Evolutionary conservation across 306 rosid species (phyloP).

Genomic region (Ormosia emarginata): DNA sequence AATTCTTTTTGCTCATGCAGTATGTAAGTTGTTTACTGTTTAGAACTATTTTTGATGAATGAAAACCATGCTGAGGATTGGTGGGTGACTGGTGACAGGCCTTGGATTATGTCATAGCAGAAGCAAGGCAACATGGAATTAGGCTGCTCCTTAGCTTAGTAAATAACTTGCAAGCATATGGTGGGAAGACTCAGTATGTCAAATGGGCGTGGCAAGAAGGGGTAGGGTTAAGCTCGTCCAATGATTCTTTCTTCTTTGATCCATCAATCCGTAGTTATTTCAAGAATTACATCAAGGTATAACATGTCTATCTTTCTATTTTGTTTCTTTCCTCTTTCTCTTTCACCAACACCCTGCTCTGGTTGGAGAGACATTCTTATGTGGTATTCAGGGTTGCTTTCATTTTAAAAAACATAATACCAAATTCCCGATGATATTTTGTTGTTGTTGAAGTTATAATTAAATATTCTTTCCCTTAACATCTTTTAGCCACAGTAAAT

Average conservation of each 20-base stretch:
- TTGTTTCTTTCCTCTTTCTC: neutral
- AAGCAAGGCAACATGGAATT: constrained; percentile 73
- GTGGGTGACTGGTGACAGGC: constrained; percentile 78
- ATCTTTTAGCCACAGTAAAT: neutral
- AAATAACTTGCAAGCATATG: constrained; percentile 85
- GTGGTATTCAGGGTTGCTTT: neutral
- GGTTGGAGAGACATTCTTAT: neutral
- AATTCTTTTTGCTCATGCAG: neutral
- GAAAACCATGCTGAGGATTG: constrained; percentile 11
- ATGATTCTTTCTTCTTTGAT: constrained; percentile 97
- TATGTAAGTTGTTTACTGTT: neutral
- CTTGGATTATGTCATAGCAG: constrained; percentile 88
- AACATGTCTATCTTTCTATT: neutral
- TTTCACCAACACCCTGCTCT: neutral
- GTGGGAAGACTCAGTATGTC: constrained; percentile 96
- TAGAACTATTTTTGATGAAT: constrained; percentile 10
- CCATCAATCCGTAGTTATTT: constrained; percentile 81
- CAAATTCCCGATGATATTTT: neutral
- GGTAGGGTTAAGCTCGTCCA: constrained; percentile 80
- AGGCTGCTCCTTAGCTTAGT: constrained; percentile 91
- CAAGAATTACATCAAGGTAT: constrained; percentile 83
- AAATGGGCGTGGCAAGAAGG: constrained; percentile 99
- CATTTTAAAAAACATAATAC: neutral
- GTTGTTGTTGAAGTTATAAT: neutral
- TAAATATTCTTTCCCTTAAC: neutral